Base-by-base conservation (phyloP, 495 filamentous ascomycete species). In the Parachaetomium inaequale region DNA sequence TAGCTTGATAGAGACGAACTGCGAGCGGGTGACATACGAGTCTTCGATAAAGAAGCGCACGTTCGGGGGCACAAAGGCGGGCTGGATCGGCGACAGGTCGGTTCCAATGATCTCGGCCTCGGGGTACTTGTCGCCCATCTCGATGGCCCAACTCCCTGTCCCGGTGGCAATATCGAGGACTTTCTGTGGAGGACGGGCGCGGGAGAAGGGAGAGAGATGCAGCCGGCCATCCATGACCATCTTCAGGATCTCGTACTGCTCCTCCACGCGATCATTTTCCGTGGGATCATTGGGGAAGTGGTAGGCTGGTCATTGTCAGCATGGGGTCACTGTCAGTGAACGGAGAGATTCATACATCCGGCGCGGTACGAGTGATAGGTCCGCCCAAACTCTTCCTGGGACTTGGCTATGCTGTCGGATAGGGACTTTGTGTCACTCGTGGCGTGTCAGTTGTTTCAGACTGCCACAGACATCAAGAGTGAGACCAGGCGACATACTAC, bases 131-230 rank as follows among this genome's bases (percentile, higher is more conserved):
- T 81, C 76, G 23, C 77, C 84, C 67, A 85, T 69, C 51, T 66
- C 70, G 45, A 73, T 73, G 58, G 78, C 78, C 81, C 82, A 85
- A n/a, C 46, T 55, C 10, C 79, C 79, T 3, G 76, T 90, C 4
- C 89, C 89, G 10, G 87, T 89, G 7, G 85, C 88, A 17, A 91
- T 80, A 66, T 91, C 89, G 2, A 92, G 78, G 17, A 91, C 82
- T 29, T 74, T 72, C 38, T 76, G 67, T 1, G 86, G 84, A 11
- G 82, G 70, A n/a, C 67, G 55, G 0, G 85, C 38, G 8, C 46
- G 40, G 5, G 69, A 64, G 34, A 70, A 77, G 2, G 88, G 88
- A 0, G 87, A 81, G 63, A 87, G 78, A 70, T 83, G 84, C 21
- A 85, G 70, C 34, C 75, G 76, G 17, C 73, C 78, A 12, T 78